Percentiles rank a stretch among this genome's conserved stretches.
Evolutionary conservation across 345 rosid genomes (phyloP).

Genomic region (Fremontodendron californicum): DNA sequence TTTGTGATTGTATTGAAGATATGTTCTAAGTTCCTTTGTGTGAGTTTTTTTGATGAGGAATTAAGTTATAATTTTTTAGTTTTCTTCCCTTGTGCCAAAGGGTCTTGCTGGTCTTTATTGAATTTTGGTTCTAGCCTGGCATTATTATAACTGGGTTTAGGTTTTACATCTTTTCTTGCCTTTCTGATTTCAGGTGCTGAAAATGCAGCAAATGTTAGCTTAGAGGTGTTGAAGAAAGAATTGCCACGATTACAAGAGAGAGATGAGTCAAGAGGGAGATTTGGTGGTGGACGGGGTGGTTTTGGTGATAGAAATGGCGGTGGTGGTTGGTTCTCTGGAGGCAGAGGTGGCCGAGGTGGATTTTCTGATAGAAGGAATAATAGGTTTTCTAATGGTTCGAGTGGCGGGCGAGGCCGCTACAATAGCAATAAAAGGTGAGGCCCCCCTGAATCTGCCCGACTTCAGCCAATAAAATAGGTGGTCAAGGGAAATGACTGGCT

Average conservation of each 20-base stretch:
- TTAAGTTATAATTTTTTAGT: not conserved
- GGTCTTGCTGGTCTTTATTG: not conserved
- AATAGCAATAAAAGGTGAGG: slow-evolving; percentile 31
- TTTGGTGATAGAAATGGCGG: slow-evolving; percentile 27
- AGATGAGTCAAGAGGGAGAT: slow-evolving; percentile 58
- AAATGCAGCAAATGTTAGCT: slow-evolving; percentile 60
- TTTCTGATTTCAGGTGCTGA: slow-evolving; percentile 41
- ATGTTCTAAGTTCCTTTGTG: too few relatives aligned
- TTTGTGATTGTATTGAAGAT: not conserved
- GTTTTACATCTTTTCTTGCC: not conserved
- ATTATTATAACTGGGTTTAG: not conserved
- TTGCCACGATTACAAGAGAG: slow-evolving; percentile 76
- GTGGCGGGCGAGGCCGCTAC: slow-evolving; percentile 39
- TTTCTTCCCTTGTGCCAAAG: not conserved
- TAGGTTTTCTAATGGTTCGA: slow-evolving; percentile 31
- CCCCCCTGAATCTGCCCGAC: not conserved
- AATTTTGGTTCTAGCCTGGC: not conserved
- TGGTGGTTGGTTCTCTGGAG: slow-evolving; percentile 20
- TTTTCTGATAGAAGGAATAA: slow-evolving; percentile 33
- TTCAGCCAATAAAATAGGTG: not conserved
- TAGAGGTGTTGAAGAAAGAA: slow-evolving; percentile 53
- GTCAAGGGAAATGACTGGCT: not conserved
- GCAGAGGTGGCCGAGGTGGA: slow-evolving; percentile 40
- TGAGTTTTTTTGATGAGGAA: too few relatives aligned
- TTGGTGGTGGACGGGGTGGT: slow-evolving; percentile 38